A percentile compares a stretch with the other conserved stretches of the same genome.
These are phyloP conservation scores for Fraxinus greggii DNA, from an alignment of 305 asterid species.

Conservation along the genomic window DNA sequence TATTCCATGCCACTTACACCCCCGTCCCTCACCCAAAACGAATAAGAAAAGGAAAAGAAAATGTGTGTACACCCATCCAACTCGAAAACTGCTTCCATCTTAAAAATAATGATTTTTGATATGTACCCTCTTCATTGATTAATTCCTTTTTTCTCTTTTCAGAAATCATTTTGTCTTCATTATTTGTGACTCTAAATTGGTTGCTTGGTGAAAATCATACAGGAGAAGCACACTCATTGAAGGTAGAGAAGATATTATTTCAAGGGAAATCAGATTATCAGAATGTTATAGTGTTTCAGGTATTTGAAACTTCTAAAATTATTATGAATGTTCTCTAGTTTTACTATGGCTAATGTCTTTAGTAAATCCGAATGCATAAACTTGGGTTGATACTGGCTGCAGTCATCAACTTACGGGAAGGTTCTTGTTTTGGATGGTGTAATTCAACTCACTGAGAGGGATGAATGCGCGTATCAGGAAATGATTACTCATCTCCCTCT, in stretches of 20 bases:
- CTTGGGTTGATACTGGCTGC: constrained; percentile 33
- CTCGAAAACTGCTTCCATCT: not conserved
- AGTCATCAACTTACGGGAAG: constrained; percentile 93
- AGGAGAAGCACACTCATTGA: constrained; percentile 99
- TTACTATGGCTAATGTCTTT: not conserved
- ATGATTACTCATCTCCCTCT: constrained; percentile 98
- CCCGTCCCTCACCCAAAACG: not conserved
- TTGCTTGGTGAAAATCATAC: constrained; percentile 32
- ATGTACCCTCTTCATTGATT: not conserved
- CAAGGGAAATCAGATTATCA: constrained; percentile 94
- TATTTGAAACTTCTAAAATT: constrained; percentile 23
- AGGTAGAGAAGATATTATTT: constrained; percentile 80
- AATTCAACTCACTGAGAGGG: constrained; percentile 95
- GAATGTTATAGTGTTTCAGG: constrained; percentile 93
- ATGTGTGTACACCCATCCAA: not conserved
- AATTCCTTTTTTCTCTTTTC: not conserved
- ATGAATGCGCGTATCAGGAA: constrained; percentile 98
- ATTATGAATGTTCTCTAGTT: not conserved
- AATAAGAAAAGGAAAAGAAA: not conserved
- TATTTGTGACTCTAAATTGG: not conserved
- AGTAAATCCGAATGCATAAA: constrained; percentile 14
- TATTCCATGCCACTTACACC: not conserved
- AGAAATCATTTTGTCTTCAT: not conserved
- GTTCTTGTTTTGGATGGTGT: constrained; percentile 98
- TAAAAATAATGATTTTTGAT: not conserved